Evolutionary conservation across 2,329 filamentous ascomycete species (phyloP), one percentile per base, ranked within the genome.

Genomic region (Penicillium fuscoglaucum): DNA sequence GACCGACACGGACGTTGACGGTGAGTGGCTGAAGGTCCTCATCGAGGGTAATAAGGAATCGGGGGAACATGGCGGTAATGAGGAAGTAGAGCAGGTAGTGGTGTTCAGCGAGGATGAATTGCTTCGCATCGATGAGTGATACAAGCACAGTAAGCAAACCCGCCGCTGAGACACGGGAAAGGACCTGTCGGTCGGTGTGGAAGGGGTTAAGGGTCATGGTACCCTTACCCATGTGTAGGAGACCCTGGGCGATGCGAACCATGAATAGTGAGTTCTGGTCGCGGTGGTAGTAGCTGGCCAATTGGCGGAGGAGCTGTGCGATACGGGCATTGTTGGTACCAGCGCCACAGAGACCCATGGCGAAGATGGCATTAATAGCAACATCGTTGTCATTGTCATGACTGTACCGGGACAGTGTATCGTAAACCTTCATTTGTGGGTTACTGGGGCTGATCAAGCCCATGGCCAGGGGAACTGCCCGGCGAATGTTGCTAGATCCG

Each of bases 351-450:
- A 99, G 88, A 78, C 95, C 95, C 95, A 99, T 99, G 66, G 95
- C 93, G 72, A 99, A 99, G 73, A 99, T 99, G 70, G 95, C 92
- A 73, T 98, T 99, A 77, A 99, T 90, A 40, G 95, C 95, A 47
- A 99, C 95, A 70, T 99, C 95, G 62, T 93, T 96, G 79, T 99
- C 95, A 67, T 95, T 99, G 80, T 99, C 95, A 84, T 99, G 95
- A 64, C 90, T 96, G 83, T 99, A 99, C 72, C 95, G 85, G 52
- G 95, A 99, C 12, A 99, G 82, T 0, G 95, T 99, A 76, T 99
- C 95, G 80, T 99, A 99, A 48, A 99, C 90, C 83, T 98, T 99
- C 93, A 99, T 99, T 76, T 99, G 96, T 12, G 95, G 95, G 80
- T 99, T 99, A 79, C 92, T 97, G 13, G 96, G 91, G 78, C 91